phyloP scores from a whole-genome alignment of 768 basidiomycete genomes.

The Suillus bovinus region DNA sequence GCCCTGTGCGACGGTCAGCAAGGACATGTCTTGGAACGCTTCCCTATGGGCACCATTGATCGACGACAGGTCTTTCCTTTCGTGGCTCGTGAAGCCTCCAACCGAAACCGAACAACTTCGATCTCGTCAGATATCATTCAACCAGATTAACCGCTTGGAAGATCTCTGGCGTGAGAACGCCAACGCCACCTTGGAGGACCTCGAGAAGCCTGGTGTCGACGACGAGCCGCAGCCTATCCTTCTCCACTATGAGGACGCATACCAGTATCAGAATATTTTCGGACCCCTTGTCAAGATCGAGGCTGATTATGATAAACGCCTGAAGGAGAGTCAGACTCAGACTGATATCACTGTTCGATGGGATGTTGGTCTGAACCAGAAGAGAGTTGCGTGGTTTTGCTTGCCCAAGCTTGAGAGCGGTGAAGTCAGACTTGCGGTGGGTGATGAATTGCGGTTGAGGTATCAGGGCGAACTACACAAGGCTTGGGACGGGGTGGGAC shows the following conservation, averaged over 20 bases:
- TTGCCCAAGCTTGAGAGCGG: constrained; percentile 98
- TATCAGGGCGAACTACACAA: constrained; percentile 90
- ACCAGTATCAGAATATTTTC: constrained; percentile 99
- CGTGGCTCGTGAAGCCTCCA: constrained; percentile 98
- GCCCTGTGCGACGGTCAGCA: constrained; percentile 95
- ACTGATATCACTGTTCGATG: constrained; percentile 94
- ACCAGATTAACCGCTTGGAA: constrained; percentile 95
- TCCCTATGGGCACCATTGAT: constrained; percentile 98
- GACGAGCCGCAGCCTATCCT: constrained; percentile 95
- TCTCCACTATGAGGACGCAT: constrained; percentile 94
- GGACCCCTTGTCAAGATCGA: constrained; percentile 99
- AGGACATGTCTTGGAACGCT: constrained; percentile 99
- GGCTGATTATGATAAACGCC: constrained; percentile 96
- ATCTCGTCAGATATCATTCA: constrained; percentile 95
- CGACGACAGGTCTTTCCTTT: constrained; percentile 97
- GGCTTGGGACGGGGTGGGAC: constrained; percentile 96
- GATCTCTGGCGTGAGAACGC: constrained; percentile 98
- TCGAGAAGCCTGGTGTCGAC: constrained; percentile 96
- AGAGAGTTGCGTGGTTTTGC: constrained; percentile 97
- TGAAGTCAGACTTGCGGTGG: constrained; percentile 94
- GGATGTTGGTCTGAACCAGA: constrained; percentile 98
- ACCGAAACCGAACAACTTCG: constrained; percentile 95
- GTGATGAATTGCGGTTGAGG: constrained; percentile 89
- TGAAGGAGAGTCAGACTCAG: constrained; percentile 99
- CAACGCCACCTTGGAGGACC: constrained; percentile 90